Evolutionary conservation across 129 eudicot species (phyloP).

Genomic region (Glebionis coronaria): DNA sequence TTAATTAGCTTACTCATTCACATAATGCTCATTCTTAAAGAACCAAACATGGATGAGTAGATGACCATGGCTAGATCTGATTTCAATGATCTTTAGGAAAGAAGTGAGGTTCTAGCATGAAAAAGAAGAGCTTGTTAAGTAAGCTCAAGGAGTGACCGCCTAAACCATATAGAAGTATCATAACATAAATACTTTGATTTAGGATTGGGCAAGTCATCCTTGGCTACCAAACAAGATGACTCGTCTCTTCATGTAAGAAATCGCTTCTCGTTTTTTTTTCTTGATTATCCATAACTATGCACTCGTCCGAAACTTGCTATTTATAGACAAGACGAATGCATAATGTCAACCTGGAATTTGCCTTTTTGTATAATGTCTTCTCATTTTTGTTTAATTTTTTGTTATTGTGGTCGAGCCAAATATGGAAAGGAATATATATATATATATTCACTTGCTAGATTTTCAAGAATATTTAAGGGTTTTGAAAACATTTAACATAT

Average conservation of each 20-base stretch:
- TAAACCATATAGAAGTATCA: neutral
- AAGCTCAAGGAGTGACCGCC: slow-evolving; percentile 10
- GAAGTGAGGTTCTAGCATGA: slow-evolving; percentile 8
- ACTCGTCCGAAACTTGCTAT: neutral
- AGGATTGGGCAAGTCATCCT: slow-evolving; percentile 13
- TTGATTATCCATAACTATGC: neutral
- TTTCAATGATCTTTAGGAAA: neutral
- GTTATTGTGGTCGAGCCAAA: too few relatives aligned
- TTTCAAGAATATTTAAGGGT: neutral
- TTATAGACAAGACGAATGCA: neutral
- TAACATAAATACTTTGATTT: neutral
- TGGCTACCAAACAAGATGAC: slow-evolving; percentile 3
- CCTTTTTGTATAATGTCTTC: neutral
- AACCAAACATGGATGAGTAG: neutral
- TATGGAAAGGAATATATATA: neutral
- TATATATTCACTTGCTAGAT: slow-evolving; percentile 4
- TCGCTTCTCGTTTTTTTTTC: neutral
- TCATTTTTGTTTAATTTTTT: neutral
- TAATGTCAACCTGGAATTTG: neutral
- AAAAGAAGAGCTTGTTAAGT: slow-evolving; percentile 13
- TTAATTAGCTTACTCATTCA: too few relatives aligned
- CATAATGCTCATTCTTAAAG: neutral
- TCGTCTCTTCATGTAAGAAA: slow-evolving; percentile 1
- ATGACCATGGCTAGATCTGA: neutral
- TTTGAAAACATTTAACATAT: neutral